A percentile compares a stretch with the other conserved stretches of the same genome.
These are phyloP conservation scores for Jaltomata sinuosa DNA, from an alignment of 257 asterid species.

Conservation along the genomic window DNA sequence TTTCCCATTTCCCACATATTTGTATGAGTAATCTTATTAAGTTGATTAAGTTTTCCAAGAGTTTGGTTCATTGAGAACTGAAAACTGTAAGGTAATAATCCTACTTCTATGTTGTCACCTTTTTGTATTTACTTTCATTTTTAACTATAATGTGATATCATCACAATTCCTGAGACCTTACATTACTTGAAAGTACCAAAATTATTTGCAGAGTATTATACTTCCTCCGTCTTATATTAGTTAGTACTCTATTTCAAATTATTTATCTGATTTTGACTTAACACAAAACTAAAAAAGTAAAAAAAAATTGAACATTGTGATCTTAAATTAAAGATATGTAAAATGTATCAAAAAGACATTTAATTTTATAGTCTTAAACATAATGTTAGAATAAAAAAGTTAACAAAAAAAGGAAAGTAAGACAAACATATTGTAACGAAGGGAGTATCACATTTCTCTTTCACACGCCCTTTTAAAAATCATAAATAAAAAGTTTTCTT, in stretches of 20 bases:
- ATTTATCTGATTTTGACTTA: no score
- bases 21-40: background rate
- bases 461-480: background rate
- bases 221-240: background rate
- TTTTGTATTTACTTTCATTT: background rate
- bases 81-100: background rate
- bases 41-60: background rate
- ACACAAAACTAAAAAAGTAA: no score
- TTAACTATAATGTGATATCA: background rate
- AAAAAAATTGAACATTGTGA: no score
- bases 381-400: no score
- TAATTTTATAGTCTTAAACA: no score
- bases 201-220: background rate
- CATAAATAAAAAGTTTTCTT: background rate
- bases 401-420: no score
- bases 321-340: no score
- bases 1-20: slow-evolving; percentile 1
- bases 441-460: background rate
- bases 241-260: no score
- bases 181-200: background rate
- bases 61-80: background rate
- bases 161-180: background rate
- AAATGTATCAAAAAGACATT: no score
- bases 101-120: background rate
- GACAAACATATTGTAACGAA: no score